Conservation (phyloP, 495 filamentous ascomycete species). For the Lasiosphaeria ovina region DNA sequence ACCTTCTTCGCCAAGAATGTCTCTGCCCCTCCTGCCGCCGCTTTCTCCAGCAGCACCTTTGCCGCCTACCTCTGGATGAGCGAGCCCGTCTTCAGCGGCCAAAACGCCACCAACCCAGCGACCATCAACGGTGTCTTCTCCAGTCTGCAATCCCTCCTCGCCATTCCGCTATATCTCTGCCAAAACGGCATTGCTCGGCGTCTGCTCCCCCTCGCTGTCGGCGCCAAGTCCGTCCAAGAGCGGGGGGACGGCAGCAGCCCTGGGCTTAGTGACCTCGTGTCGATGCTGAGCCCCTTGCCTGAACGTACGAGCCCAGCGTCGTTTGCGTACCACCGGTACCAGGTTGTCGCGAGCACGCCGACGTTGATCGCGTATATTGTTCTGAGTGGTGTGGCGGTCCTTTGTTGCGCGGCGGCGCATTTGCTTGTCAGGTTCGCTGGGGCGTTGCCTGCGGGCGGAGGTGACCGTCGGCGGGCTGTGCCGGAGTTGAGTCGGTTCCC, state of each 20-base stretch:
- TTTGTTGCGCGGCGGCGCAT: not conserved
- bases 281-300: slow-evolving; percentile 8
- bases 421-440: not conserved
- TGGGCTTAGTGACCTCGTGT: not conserved
- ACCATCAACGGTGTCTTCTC: slow-evolving; percentile 1
- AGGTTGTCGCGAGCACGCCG: slow-evolving; percentile 8
- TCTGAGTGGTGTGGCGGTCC: slow-evolving; percentile 5
- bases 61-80: slow-evolving; percentile 13
- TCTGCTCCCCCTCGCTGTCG: not conserved
- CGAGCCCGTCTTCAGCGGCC: slow-evolving; percentile 7
- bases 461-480: not conserved
- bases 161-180: slow-evolving; percentile 13
- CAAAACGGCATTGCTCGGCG: slow-evolving; percentile 14
- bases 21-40: not conserved
- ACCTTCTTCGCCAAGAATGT: not conserved
- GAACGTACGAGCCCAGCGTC: not conserved
- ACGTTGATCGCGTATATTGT: slow-evolving; percentile 9
- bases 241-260: not conserved
- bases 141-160: slow-evolving; percentile 6
- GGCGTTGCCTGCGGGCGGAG: not conserved
- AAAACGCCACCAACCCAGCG: slow-evolving; percentile 8
- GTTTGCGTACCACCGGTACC: slow-evolving; percentile 12
- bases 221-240: not conserved
- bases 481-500: slow-evolving; percentile 6
- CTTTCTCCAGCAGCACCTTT: slow-evolving; percentile 12